Conservation (phyloP, 345 rosid genomes). For the Cardamine resedifolia region DNA sequence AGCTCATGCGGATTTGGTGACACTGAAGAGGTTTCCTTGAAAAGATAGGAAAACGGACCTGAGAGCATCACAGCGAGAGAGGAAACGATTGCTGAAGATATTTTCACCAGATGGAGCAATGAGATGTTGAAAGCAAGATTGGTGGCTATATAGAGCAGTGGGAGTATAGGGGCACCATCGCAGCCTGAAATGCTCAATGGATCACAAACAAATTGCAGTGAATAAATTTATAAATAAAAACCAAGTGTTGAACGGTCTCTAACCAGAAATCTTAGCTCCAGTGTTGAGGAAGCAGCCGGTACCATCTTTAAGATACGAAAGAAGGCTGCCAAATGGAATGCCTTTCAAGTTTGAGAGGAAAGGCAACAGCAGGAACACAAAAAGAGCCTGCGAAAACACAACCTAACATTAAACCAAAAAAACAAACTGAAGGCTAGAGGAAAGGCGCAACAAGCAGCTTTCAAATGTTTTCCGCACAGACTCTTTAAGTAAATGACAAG, state of each 20-base stretch:
- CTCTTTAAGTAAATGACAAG: slow-evolving; percentile 2
- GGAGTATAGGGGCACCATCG: slow-evolving; percentile 78
- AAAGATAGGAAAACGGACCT: slow-evolving; percentile 46
- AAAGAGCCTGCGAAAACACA: slow-evolving; percentile 64
- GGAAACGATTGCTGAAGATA: slow-evolving; percentile 75
- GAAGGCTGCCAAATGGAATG: slow-evolving; percentile 67
- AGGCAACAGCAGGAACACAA: slow-evolving; percentile 72
- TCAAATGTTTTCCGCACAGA: background rate
- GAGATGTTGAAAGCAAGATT: slow-evolving; percentile 81
- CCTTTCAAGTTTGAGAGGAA: slow-evolving; percentile 82
- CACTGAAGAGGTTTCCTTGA: slow-evolving; percentile 10
- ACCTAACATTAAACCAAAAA: background rate
- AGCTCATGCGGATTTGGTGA: background rate
- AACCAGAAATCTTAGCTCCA: slow-evolving; percentile 56
- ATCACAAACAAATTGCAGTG: slow-evolving; percentile 2
- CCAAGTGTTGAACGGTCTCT: slow-evolving; percentile 25
- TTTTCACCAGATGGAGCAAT: slow-evolving; percentile 62
- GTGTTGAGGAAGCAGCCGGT: slow-evolving; percentile 76
- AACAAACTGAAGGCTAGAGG: background rate
- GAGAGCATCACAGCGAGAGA: slow-evolving; percentile 65
- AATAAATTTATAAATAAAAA: background rate
- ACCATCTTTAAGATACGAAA: slow-evolving; percentile 67
- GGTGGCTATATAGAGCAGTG: slow-evolving; percentile 62
- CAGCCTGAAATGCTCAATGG: slow-evolving; percentile 49
- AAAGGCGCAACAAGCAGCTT: background rate